A percentile compares a stretch with the other conserved stretches of the same genome.
Conservation (phyloP, 208 protist genomes). For the Wallacemonas collosoma region DNA sequence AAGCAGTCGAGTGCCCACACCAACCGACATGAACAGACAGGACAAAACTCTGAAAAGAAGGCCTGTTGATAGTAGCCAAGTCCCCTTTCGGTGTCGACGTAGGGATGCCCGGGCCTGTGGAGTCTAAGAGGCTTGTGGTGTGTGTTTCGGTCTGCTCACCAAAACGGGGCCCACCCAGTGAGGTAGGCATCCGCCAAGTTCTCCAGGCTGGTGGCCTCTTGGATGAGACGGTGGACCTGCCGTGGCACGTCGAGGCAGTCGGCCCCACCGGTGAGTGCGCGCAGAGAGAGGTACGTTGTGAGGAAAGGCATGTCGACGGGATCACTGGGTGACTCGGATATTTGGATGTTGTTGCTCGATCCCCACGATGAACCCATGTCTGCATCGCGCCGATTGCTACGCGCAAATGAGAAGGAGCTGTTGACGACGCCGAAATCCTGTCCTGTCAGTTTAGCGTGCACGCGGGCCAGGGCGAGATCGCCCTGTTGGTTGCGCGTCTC, state of each 20-base stretch:
- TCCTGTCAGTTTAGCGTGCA: constrained; percentile 86
- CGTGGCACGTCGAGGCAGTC: constrained; percentile 75
- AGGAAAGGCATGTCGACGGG: constrained; percentile 50
- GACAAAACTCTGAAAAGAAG: too few relatives aligned
- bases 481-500: constrained; percentile 88
- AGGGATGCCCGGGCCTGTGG: too few relatives aligned
- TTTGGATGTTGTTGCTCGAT: constrained; percentile 34
- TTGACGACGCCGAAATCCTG: constrained; percentile 83
- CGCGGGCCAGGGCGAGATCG: constrained; percentile 79
- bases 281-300: constrained; percentile 79
- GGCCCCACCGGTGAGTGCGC: constrained; percentile 45
- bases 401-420: constrained; percentile 58
- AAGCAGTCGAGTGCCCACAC: too few relatives aligned
- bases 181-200: constrained; percentile 91
- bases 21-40: too few relatives aligned
- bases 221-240: constrained; percentile 91
- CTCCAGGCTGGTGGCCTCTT: constrained; percentile 87
- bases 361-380: constrained; percentile 48
- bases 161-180: constrained; percentile 92
- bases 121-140: too few relatives aligned
- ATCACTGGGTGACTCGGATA: constrained; percentile 47
- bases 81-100: too few relatives aligned
- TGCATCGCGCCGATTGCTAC: constrained; percentile 32
- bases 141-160: constrained; percentile 37
- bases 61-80: too few relatives aligned